Evolutionary conservation across 768 basidiomycete genomes (phyloP), one percentile per base, ranked within the genome.

Genomic region (Boletellus sp.): DNA sequence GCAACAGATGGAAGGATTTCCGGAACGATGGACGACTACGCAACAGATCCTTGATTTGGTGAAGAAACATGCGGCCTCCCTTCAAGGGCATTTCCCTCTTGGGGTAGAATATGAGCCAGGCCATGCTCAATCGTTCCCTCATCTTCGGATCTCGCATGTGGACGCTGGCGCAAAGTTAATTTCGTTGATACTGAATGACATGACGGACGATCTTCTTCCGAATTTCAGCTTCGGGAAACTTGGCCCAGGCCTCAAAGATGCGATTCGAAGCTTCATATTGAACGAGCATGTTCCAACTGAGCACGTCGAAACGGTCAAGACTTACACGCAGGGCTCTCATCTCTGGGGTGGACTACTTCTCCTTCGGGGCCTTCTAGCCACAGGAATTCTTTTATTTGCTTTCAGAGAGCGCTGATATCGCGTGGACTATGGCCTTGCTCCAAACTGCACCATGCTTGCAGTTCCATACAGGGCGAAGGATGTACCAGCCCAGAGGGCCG

Each of bases 1-100:
- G 40, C 52, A 36, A 17, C 58, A 69, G 1, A 40, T 76, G 12
- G 71, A 78, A 31, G 67, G 67, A 36, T 67, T 66, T 38, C 74
- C 75, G 3, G 59, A 72, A 43, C 70, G 77, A 13, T 79, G 78
- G 78, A 57, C 48, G 3, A 70, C 62, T 3, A 63, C 64, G 0
- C 74, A 78, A 51, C 62, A 72, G 10, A 47, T 77, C 1, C 59
- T 78, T 11, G 49, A 60, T 17, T 66, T 71, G n/a, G 51, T 63
- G 7, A 47, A 46, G 24, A 52, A 39, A 4, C 51, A 55, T 39
- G 54, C 56, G 1, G 6, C 43, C 12, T 26, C 31, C 19, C 19
- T 48, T 11, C 34, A 15, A 26, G 4, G 23, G 6, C 38, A 23
- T 15, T 57, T 49, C 36, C 59, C 39, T 1, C 52, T 44, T 12